Evolutionary conservation across 2,329 filamentous ascomycete genomes (phyloP).

Genomic region (Cadophora sp.): DNA sequence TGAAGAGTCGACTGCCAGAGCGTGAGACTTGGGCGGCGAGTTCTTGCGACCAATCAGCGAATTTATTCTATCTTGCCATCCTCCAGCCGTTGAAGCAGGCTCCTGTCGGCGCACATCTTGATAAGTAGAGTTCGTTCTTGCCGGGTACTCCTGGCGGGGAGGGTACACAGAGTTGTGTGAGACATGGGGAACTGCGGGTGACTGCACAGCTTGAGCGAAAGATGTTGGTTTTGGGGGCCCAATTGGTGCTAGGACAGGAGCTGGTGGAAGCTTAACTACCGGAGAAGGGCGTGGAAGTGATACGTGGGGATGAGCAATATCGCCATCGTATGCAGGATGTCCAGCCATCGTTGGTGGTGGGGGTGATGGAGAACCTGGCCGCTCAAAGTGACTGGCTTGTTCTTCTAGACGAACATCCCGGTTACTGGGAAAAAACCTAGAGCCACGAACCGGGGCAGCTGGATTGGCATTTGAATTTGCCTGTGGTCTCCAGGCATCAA

Average conservation of each 20-base stretch:
- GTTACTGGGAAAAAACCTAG: conserved; percentile 64
- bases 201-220: conserved; percentile 50
- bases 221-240: conserved; percentile 51
- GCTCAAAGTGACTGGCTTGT: conserved; percentile 46
- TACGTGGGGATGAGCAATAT: conserved; percentile 69
- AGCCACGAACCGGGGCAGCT: conserved; percentile 57
- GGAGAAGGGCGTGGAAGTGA: conserved; percentile 73
- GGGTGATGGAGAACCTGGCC: conserved; percentile 64
- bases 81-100: conserved; percentile 42
- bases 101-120: conserved; percentile 48
- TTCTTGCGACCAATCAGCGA: conserved; percentile 73
- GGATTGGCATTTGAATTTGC: conserved; percentile 37
- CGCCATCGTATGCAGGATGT: conserved; percentile 76
- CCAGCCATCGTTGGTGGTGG: conserved; percentile 74
- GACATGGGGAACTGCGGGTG: conserved; percentile 39
- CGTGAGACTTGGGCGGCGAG: conserved; percentile 60
- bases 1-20: conserved; percentile 69
- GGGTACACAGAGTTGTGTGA: conserved; percentile 28
- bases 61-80: conserved; percentile 88
- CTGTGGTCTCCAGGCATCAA: conserved; percentile 42
- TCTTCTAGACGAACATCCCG: conserved; percentile 55
- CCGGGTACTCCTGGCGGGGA: conserved; percentile 46
- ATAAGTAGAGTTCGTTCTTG: conserved; percentile 45
- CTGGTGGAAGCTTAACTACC: conserved; percentile 78
- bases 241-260: conserved; percentile 50